phyloP scores from a whole-genome alignment of 2,329 filamentous ascomycete species.

The Trichoderma sp. region DNA sequence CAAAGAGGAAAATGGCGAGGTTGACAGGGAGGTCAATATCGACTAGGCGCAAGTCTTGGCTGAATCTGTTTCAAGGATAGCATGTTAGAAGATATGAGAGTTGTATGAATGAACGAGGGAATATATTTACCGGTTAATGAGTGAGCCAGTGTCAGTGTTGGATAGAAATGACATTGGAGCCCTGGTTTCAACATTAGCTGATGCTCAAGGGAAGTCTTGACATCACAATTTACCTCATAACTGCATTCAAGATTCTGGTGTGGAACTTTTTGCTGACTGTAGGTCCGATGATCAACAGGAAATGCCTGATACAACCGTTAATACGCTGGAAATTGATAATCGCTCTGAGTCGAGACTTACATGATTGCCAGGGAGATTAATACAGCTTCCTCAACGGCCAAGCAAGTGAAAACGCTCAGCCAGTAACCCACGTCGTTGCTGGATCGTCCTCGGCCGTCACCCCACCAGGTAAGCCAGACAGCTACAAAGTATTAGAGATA shows the following conservation, averaged over 20 bases:
- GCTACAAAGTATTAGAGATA: constrained; percentile 28
- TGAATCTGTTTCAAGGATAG: constrained; percentile 39
- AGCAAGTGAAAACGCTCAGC: constrained; percentile 37
- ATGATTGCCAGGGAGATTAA: constrained; percentile 37
- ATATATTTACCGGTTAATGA: constrained; percentile 36
- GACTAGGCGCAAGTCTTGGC: constrained; percentile 48
- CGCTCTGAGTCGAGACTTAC: constrained; percentile 26
- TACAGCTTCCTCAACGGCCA: constrained; percentile 35
- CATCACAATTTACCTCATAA: constrained; percentile 32
- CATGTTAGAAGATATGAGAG: background rate
- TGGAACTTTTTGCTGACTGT: constrained; percentile 36
- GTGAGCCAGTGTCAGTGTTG: constrained; percentile 37
- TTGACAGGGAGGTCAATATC: constrained; percentile 45
- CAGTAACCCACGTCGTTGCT: constrained; percentile 38
- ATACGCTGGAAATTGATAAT: background rate
- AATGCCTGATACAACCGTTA: constrained; percentile 32
- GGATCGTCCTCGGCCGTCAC: constrained; percentile 36
- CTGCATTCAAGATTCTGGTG: constrained; percentile 34
- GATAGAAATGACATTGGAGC: constrained; percentile 38
- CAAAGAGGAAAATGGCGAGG: constrained; percentile 36
- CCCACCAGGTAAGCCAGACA: constrained; percentile 42
- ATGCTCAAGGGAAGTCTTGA: fast-evolving
- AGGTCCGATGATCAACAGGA: constrained; percentile 36
- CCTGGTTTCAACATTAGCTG: constrained; percentile 24
- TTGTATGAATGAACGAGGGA: background rate